Conservation (phyloP, 1,284 basidiomycete species). For the Microbotryum lychnidis-dioicae region DNA sequence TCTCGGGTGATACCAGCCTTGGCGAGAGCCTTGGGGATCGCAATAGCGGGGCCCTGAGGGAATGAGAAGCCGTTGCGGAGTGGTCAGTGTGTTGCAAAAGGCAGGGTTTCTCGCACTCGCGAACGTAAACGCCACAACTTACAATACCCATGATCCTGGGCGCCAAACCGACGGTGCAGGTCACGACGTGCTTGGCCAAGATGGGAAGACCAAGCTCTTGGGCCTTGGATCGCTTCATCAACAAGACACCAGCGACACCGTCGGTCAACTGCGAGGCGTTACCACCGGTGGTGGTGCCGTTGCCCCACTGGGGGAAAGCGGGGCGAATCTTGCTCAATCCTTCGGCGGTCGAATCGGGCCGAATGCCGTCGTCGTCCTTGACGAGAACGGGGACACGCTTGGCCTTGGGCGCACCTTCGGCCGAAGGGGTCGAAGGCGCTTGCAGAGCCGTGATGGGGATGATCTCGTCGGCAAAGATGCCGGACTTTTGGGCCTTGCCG, state of each 20-base stretch:
- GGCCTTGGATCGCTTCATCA: constrained; percentile 80
- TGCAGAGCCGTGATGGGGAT: constrained; percentile 53
- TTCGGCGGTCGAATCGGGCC: constrained; percentile 66
- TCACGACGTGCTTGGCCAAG: constrained; percentile 69
- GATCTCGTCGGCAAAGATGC: constrained; percentile 68
- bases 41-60: constrained; percentile 27
- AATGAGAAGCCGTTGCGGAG: neutral
- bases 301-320: constrained; percentile 84
- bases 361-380: constrained; percentile 71
- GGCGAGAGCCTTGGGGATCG: constrained; percentile 37
- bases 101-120: neutral
- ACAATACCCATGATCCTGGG: constrained; percentile 50
- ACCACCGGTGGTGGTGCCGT: constrained; percentile 69
- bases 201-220: constrained; percentile 65
- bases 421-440: constrained; percentile 7
- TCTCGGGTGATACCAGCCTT: constrained; percentile 39
- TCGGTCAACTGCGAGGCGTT: constrained; percentile 78
- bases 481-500: constrained; percentile 52
- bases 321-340: constrained; percentile 57
- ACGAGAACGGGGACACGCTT: constrained; percentile 53
- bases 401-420: constrained; percentile 42
- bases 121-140: constrained; percentile 6
- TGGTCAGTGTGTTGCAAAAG: neutral
- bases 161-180: constrained; percentile 57
- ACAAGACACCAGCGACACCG: constrained; percentile 71